A percentile compares a stretch with the other conserved stretches of the same genome.
Conservation (phyloP, 1,284 basidiomycete species). For the Vanrija sp. region DNA sequence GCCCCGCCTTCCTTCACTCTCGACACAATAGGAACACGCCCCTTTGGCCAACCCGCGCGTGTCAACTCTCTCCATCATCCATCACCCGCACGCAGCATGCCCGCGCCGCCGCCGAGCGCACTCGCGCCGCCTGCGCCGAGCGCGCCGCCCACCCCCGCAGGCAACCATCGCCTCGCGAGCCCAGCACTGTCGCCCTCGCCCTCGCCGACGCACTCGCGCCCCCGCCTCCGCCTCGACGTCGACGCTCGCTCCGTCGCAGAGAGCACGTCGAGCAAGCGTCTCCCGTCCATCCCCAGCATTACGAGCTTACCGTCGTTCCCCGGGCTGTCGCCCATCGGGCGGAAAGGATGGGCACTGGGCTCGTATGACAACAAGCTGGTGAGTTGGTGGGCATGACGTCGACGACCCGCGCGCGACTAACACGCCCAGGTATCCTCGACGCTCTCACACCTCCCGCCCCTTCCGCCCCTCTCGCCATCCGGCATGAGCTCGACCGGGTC, state of each 20-base stretch:
- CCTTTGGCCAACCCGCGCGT: too few species aligned
- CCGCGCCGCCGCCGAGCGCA: not conserved
- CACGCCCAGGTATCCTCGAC: constrained; percentile 40
- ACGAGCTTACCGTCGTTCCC: not conserved
- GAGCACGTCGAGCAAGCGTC: constrained; percentile 3
- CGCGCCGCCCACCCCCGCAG: too few species aligned
- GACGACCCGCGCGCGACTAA: not conserved
- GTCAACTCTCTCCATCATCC: not conserved
- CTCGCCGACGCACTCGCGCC: constrained; percentile 2
- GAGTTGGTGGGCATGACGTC: constrained; percentile 8
- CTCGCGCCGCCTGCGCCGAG: not conserved
- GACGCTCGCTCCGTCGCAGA: too few species aligned
- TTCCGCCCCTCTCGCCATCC: constrained; percentile 36
- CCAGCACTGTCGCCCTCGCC: not conserved
- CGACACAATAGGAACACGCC: too few species aligned
- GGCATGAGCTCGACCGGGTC: constrained; percentile 13
- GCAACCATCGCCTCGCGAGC: too few species aligned
- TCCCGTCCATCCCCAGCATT: constrained; percentile 8
- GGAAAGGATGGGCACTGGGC: constrained; percentile 28
- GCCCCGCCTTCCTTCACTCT: not conserved
- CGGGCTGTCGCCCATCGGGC: not conserved
- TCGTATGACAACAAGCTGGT: constrained; percentile 46
- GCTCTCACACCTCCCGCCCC: constrained; percentile 39
- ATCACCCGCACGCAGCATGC: not conserved
- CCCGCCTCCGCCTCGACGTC: constrained; percentile 10